A percentile compares a stretch with the other conserved stretches of the same genome.
Evolutionary conservation across 345 rosid genomes (phyloP).

Genomic region (Toxicodendron radicans): DNA sequence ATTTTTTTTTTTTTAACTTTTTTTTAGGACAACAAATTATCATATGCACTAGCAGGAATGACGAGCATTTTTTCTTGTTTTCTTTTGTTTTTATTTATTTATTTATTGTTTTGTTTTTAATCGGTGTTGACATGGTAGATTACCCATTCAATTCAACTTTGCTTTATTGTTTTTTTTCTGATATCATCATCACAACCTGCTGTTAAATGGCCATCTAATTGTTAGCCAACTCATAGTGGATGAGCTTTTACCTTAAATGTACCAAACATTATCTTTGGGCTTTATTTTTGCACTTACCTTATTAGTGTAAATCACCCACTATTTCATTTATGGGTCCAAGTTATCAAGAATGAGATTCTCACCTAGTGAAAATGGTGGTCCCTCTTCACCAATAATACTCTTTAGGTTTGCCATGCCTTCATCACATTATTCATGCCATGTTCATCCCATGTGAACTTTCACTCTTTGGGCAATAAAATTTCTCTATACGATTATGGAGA

Average conservation of each 20-base stretch:
- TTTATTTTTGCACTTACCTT: not conserved
- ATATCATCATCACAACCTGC: no score
- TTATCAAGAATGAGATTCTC: not conserved
- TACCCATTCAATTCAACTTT: not conserved
- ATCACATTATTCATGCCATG: no score
- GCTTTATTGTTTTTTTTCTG: not conserved
- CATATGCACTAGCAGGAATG: no score
- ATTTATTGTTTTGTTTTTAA: no score
- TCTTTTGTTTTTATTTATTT: no score
- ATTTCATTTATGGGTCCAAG: not conserved
- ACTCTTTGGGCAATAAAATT: not conserved
- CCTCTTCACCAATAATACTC: not conserved
- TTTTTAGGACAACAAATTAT: no score
- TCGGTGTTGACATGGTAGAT: no score
- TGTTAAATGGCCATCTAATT: not conserved
- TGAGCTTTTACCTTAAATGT: not conserved
- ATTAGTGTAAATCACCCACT: not conserved
- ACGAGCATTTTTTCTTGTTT: no score
- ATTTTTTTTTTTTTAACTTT: no score
- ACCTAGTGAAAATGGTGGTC: not conserved
- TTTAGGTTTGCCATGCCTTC: no score
- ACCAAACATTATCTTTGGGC: no score
- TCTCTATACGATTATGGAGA: not conserved
- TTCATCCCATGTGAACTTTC: not conserved
- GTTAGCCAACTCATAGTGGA: not conserved